Conservation (phyloP, 1,139 yeast species). For the Wickerhamiella pararugosa region DNA sequence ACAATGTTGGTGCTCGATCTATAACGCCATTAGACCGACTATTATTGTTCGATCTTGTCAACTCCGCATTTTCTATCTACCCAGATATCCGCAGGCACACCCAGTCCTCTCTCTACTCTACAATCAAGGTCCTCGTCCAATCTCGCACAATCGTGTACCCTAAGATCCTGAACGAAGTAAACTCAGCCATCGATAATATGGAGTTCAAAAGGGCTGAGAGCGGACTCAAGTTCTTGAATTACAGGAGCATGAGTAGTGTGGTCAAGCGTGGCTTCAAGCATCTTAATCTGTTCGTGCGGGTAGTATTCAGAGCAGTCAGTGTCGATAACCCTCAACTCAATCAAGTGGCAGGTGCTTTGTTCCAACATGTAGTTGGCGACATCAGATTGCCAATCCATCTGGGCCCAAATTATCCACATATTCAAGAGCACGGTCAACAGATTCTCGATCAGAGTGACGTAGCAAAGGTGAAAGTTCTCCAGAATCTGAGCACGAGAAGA, state of each 20-base stretch:
- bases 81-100: slow-evolving; percentile 58
- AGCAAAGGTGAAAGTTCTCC: no score
- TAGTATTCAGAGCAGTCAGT: slow-evolving; percentile 9
- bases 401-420: neutral
- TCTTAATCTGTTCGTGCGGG: slow-evolving; percentile 23
- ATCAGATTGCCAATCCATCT: slow-evolving; percentile 7
- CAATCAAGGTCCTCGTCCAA: slow-evolving; percentile 60
- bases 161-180: slow-evolving; percentile 34
- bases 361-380: slow-evolving; percentile 7
- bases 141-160: slow-evolving; percentile 30
- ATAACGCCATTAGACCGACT: slow-evolving; percentile 53
- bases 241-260: slow-evolving; percentile 29
- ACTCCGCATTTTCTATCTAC: slow-evolving; percentile 55
- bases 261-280: slow-evolving; percentile 44
- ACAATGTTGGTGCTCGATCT: slow-evolving; percentile 62
- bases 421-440: no score
- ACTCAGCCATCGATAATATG: slow-evolving; percentile 36
- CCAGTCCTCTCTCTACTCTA: slow-evolving; percentile 50
- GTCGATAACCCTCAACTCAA: slow-evolving; percentile 12
- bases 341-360: slow-evolving; percentile 8
- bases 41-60: slow-evolving; percentile 55
- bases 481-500: no score
- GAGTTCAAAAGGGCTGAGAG: slow-evolving; percentile 52
- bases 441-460: no score
- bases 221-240: slow-evolving; percentile 34